Percentiles rank a stretch among this genome's conserved stretches.
Conservation (phyloP, 2,329 filamentous ascomycete genomes). For the Microdochium trichocladiopsis region DNA sequence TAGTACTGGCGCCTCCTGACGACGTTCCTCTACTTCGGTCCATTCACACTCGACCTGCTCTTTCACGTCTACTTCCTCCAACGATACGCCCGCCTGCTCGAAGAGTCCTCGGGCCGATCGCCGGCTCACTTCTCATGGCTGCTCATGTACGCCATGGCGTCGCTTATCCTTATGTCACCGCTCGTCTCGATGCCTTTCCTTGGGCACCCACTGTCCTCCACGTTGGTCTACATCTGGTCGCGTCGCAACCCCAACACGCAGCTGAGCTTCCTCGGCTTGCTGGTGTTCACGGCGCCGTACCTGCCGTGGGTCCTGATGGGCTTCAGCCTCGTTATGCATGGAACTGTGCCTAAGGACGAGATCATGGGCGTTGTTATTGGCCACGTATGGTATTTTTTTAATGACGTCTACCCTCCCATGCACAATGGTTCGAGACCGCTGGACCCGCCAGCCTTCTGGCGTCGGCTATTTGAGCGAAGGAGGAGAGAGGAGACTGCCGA, state of each 20-base stretch:
- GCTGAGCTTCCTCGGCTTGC: conserved; percentile 78
- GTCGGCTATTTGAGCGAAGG: conserved; percentile 68
- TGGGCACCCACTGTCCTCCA: conserved; percentile 87
- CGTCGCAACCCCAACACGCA: conserved; percentile 87
- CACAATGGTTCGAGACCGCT: conserved; percentile 79
- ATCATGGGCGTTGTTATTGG: conserved; percentile 92
- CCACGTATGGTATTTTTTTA: conserved; percentile 97
- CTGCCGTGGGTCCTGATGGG: conserved; percentile 93
- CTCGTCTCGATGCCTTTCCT: conserved; percentile 89
- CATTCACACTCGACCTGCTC: conserved; percentile 84
- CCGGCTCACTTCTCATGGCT: conserved; percentile 95
- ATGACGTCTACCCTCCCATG: conserved; percentile 88
- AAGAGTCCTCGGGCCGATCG: conserved; percentile 87
- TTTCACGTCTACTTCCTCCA: conserved; percentile 99
- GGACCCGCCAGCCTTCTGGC: conserved; percentile 87
- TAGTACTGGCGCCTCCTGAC: conserved; percentile 96
- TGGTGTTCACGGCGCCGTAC: conserved; percentile 91
- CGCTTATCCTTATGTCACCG: conserved; percentile 75
- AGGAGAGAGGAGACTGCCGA: conserved; percentile 39
- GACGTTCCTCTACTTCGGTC: conserved; percentile 96
- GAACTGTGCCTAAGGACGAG: conserved; percentile 87
- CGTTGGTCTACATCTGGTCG: conserved; percentile 96
- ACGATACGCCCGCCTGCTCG: conserved; percentile 88
- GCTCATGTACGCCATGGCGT: conserved; percentile 74
- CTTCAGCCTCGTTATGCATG: conserved; percentile 88